Base-by-base conservation (phyloP, 2,329 filamentous ascomycete genomes). In the Colletotrichum sp. region DNA sequence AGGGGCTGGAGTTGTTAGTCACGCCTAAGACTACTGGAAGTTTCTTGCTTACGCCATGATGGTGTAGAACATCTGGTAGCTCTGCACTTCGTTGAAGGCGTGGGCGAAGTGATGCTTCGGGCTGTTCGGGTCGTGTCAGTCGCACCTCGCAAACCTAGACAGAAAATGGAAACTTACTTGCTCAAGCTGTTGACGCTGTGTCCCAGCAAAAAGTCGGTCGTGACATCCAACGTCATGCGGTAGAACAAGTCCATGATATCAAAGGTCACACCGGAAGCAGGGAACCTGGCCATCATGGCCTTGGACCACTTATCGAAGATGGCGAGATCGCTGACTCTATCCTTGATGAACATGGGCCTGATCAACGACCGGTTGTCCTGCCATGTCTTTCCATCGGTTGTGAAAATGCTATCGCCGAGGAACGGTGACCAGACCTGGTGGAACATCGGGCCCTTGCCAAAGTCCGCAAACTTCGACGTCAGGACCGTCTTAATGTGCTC, bases 71-170 rank as follows among this genome's bases (percentile, higher is more conserved):
- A 91, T 90, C 82, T 96, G 94, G 1, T 93, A 87, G 58, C 90
- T 88, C 81, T 96, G 94, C 3, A 94, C 93, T 72, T 93, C 91
- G 77, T 88, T 89, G 82, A 96, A 96, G 0, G 93, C 93, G 63
- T 91, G 86, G 2, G 93, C 93, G 81, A 96, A 95, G 26, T 89
- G 86, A 71, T 86, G 89, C 75, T 88, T 88, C 12, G 86, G 90
- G 77, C 90, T 89, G 30, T 52, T 52, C 12, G 43, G 10, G n/a
- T 8, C 34, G 48, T 3, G 77, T 82, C 66, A 81, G 79, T 21
- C 26, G 8, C 6, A 7, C n/a, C 16, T 4, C n/a, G 30, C 7
- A 10, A 52, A 6, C 12, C 26, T 15, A 3, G 18, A 8, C 26
- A 2, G 2, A 12, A 12, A 2, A 21, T 12, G 21, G 13, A 15